phyloP scores from a whole-genome alignment of 371 early-diverging fungal genomes.

The Haplosporangium sp. region DNA sequence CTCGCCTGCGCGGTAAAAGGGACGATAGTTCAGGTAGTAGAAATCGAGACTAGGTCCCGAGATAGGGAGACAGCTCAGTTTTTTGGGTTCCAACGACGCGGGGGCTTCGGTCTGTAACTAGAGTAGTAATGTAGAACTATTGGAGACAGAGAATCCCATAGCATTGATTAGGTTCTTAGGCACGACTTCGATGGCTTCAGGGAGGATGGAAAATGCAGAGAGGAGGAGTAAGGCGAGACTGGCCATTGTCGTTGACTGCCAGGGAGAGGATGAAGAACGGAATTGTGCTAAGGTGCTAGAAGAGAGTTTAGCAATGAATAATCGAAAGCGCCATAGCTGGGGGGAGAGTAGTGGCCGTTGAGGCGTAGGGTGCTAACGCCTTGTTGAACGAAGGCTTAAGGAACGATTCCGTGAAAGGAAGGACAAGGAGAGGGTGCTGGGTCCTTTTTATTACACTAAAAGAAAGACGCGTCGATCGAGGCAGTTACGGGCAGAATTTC shows the following conservation, averaged over 20 bases:
- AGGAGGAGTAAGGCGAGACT: slow-evolving; percentile 11
- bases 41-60: slow-evolving; percentile 27
- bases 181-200: background rate
- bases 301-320: background rate
- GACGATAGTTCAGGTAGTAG: slow-evolving; percentile 49
- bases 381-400: slow-evolving; percentile 20
- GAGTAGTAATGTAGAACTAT: slow-evolving; percentile 12
- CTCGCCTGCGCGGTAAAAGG: slow-evolving; percentile 26
- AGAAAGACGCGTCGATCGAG: background rate
- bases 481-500: background rate
- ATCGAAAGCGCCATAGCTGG: background rate
- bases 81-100: slow-evolving; percentile 19
- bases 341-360: background rate
- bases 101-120: slow-evolving; percentile 46
- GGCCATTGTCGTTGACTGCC: slow-evolving; percentile 4
- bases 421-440: background rate
- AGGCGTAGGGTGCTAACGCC: slow-evolving; percentile 9
- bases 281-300: background rate
- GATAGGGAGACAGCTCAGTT: slow-evolving; percentile 37
- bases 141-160: slow-evolving; percentile 28
- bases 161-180: slow-evolving; percentile 11
- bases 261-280: slow-evolving; percentile 3
- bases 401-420: slow-evolving; percentile 8
- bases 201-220: slow-evolving; percentile 2
- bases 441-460: no score